Evolutionary conservation across 441 rosid genomes (phyloP), one percentile per base, ranked within the genome.

Genomic region (Populus hybrid): DNA sequence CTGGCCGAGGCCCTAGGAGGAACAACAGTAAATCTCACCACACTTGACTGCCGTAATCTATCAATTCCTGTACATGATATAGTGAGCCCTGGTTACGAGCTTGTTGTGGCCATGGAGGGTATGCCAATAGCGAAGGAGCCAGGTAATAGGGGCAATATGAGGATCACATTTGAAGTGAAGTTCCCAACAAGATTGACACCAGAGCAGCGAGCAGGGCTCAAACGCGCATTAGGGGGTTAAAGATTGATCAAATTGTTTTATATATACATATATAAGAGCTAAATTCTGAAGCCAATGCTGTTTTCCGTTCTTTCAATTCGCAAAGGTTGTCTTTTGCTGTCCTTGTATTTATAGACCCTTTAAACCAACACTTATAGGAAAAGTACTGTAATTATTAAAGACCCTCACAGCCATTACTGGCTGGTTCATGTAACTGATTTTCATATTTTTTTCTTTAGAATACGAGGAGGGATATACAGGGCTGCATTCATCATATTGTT

Each of bases 1-100:
- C 87, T 95, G 6, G 97, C 93, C 0, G 98, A 95, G 77, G 99
- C 98, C 34, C 80, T 94, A 46, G 97, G 97, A 38, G 98, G 99
- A 42, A 87, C 93, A 14, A 81, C 87, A 0, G 87, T 92, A 24
- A 85, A 77, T 50, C 79, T 95, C 57, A 77, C 82, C 30, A 89
- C 90, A 3, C 92, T 95, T 0, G 96, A 95, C 57, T 93, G 94
- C 2, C 88, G 97, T 16, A 76, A 78, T 42, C 83, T 95, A 68
- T 80, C 90, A 0, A 86, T 95, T 75, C 87, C 88, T 0, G 95
- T 93, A 8, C 84, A 89, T 1, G 92, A 95, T 8, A 87, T 95
- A 12, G 83, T 95, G 11, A 91, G 85, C 85, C 98, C 98, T 0
- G 97, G 96, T 12, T 91, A 82, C 72, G 99, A 93, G 91, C 90